Percentiles rank a stretch among this genome's conserved stretches.
Evolutionary conservation across 257 asterid species (phyloP).

Genomic region (Solanum okadae): DNA sequence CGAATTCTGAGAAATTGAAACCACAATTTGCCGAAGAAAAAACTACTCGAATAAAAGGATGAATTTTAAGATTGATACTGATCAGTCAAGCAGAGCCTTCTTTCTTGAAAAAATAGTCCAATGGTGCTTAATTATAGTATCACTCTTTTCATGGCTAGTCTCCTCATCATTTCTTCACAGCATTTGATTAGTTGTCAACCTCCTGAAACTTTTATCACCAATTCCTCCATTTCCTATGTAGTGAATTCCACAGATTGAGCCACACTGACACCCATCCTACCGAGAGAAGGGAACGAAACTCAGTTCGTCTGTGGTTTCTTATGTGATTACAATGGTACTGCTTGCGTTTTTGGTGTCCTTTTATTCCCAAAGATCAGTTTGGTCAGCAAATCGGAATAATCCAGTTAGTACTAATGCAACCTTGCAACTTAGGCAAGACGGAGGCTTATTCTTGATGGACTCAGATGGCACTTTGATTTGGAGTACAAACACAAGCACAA

Average conservation of each 20-base stretch:
- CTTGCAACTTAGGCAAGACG: not conserved
- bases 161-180: not conserved
- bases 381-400: conserved; percentile 8
- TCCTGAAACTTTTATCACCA: not conserved
- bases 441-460: not conserved
- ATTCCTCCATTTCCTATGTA: not conserved
- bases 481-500: not conserved
- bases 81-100: too few relatives aligned
- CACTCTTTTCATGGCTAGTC: not conserved
- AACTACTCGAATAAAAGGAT: too few relatives aligned
- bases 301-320: not conserved
- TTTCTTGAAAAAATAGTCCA: too few relatives aligned
- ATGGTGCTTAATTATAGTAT: not conserved
- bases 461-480: not conserved
- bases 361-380: not conserved
- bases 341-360: not conserved
- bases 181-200: not conserved
- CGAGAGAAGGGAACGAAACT: not conserved
- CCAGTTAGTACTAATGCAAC: not conserved
- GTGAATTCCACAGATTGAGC: not conserved
- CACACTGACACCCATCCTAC: not conserved
- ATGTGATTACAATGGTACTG: not conserved
- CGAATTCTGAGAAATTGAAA: too few relatives aligned
- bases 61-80: too few relatives aligned
- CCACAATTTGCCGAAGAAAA: too few relatives aligned